Base-by-base conservation (phyloP, 2,329 filamentous ascomycete species). In the Cercospora sp. region DNA sequence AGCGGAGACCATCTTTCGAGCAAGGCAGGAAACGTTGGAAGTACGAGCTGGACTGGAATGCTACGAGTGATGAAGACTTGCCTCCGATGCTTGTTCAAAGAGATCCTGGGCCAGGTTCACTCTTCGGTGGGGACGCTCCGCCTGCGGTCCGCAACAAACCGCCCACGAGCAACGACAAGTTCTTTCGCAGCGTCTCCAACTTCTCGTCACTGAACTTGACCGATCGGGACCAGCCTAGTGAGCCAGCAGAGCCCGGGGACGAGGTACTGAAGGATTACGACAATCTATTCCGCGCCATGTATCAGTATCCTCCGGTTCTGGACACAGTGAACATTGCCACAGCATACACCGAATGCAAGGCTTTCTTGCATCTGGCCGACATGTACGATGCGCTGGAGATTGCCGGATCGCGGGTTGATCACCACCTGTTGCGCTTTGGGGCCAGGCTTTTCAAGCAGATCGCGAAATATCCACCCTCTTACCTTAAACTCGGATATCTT, bases 201-300 rank as follows among this genome's bases (percentile, higher is more conserved):
- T 87, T 97, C 71, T 90, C 82, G 71, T 84, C 84, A 60, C 78
- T 86, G 64, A 81, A 84, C 73, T 77, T 85, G 68, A 84, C 80
- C 68, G 74, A 75, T 30, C 63, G 71, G 80, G 76, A 86, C 85
- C 73, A 72, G 55, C 72, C 79, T 3, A 75, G 75, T 26, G 70
- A 73, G 1, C 68, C 73, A 13, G 85, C 87, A 58, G 88, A 92
- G 64, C 84, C 83, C 18, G 81, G 84, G 53, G 85, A 92, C 75
- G 92, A 96, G 71, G 86, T 93, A 23, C 85, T 97, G 58, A 91
- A 92, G 73, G 92, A 97, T 81, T 97, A 98, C 80, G 93, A 97
- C 78, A 97, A 97, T 78, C 86, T 98, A 23, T 96, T 98, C 79
- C 91, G 94, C 74, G 91, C 95, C 70, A 97, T 97, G 83, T 98